Base-by-base conservation (phyloP, 305 asterid genomes). In the Solanum hybrid region DNA sequence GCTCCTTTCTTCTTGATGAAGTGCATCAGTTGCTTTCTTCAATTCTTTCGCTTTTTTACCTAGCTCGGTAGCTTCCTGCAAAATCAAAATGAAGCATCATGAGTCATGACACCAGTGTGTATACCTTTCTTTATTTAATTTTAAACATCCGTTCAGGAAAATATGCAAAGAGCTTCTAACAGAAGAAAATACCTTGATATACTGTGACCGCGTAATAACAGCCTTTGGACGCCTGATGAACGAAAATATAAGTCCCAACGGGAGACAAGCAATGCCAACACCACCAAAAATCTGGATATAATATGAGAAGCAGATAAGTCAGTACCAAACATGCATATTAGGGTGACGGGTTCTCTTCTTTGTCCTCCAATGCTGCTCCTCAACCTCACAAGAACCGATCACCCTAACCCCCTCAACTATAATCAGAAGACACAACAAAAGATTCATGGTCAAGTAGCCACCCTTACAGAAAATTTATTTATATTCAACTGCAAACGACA, bases 211-310 rank as follows among this genome's bases (percentile, higher is more conserved):
- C 77, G 99, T 98, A 83, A 98, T 98, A 87, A 98, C 99, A 90
- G 99, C 99, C 96, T 96, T 98, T 81, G 99, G 99, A 88, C 99
- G 98, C 91, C 99, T 96, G 89, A 96, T 75, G 93, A 98, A 98
- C 79, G 99, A 96, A 93, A 94, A 96, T 91, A 98, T 95, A 87
- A 98, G 97, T 88, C 99, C 98, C 93, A 98, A 87, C 20, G 99
- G 99, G 38, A 97, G 98, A 94, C 98, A 96, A 72, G 98, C 98
- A 91, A 98, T 98, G 92, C 99, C 99, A 89, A 98, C 98, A 80
- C 99, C 99, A 80, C 99, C 99, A 93, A 98, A 98, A 34, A 98
- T 97, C 99, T 98, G 96, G 84, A 91, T 26, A 92, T 29, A 79
- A 85, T 37, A 17, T 73, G 89, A 1, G 72, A 91, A 81, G 72